phyloP scores from a whole-genome alignment of 805 yeast species.

The Candida easanensis region DNA sequence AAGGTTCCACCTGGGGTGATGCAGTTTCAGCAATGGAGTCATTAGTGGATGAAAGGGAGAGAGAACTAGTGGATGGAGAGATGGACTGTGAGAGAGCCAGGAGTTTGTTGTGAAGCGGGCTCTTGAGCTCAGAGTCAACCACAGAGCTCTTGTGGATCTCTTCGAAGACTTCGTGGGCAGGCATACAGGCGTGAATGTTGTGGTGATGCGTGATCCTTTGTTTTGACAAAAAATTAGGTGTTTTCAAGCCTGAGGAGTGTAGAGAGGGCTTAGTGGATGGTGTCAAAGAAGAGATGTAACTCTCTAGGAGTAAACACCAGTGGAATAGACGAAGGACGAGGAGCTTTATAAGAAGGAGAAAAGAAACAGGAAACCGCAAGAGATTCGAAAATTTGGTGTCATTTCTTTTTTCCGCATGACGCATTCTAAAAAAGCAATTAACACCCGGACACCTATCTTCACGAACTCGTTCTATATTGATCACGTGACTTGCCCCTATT shows the following conservation, averaged over 20 bases:
- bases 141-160: neutral
- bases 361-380: neutral
- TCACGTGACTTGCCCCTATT: neutral
- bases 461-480: neutral
- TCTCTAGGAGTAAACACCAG: no score
- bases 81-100: conserved; percentile 5
- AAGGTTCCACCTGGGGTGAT: conserved; percentile 2
- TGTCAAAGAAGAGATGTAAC: no score
- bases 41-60: conserved; percentile 8
- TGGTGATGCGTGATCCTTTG: neutral
- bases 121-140: neutral
- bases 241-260: no score
- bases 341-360: neutral
- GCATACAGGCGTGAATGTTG: conserved; percentile 1
- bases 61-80: conserved; percentile 6
- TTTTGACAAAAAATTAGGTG: no score
- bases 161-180: conserved; percentile 2
- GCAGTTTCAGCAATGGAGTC: conserved; percentile 6
- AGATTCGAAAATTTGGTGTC: conserved; percentile 3
- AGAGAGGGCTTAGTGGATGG: no score
- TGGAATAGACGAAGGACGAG: no score
- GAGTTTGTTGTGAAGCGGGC: conserved; percentile 14
- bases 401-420: neutral
- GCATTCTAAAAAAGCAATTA: neutral
- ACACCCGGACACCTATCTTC: neutral